Evolutionary conservation across 2,329 filamentous ascomycete genomes (phyloP).

Genomic region (Cryphonectria naterciae): DNA sequence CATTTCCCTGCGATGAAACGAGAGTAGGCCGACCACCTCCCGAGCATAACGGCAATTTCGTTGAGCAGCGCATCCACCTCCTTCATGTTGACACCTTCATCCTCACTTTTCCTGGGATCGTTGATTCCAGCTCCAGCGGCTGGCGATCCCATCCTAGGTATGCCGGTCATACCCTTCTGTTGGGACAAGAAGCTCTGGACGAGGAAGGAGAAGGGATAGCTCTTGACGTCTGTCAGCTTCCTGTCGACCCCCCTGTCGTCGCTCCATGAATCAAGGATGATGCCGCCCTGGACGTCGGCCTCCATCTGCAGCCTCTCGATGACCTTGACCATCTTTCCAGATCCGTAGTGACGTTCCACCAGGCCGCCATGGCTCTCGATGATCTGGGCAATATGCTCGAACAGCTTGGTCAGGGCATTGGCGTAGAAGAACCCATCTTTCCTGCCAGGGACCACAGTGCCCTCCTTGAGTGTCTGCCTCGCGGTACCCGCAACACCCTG

Average conservation of each 20-base stretch:
- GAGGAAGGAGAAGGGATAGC: conserved; percentile 95
- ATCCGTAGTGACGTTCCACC: conserved; percentile 91
- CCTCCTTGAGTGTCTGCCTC: conserved; percentile 76
- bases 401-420: conserved; percentile 85
- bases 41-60: conserved; percentile 90
- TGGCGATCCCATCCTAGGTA: conserved; percentile 76
- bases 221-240: conserved; percentile 92
- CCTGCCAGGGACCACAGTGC: conserved; percentile 54
- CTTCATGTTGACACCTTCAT: conserved; percentile 95
- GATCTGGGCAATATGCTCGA: conserved; percentile 97
- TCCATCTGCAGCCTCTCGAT: conserved; percentile 92
- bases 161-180: conserved; percentile 64
- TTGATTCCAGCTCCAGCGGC: conserved; percentile 58
- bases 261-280: conserved; percentile 92
- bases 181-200: conserved; percentile 88
- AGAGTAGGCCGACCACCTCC: conserved; percentile 89
- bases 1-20: conserved; percentile 88
- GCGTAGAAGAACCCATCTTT: conserved; percentile 91
- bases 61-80: conserved; percentile 86
- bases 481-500: conserved; percentile 88
- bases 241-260: conserved; percentile 86
- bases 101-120: conserved; percentile 68
- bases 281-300: conserved; percentile 93
- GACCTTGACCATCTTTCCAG: conserved; percentile 90
- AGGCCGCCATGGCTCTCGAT: conserved; percentile 88